Base-by-base conservation (phyloP, 2,329 filamentous ascomycete species). In the Colletotrichum acutatum region DNA sequence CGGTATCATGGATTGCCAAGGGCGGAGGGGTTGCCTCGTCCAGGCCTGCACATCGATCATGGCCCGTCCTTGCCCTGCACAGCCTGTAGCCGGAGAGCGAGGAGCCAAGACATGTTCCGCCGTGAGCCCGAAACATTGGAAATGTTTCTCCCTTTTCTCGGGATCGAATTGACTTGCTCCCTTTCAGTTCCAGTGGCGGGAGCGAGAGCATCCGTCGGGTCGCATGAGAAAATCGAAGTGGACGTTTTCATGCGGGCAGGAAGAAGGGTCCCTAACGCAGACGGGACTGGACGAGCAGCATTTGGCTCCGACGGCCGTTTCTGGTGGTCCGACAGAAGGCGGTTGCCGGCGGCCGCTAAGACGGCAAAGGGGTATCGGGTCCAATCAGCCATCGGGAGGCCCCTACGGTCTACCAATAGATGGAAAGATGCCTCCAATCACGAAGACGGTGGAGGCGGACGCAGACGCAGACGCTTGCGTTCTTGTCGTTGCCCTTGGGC, bases 271-370 rank as follows among this genome's bases (percentile, higher is more conserved):
- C 59, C 65, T 64, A 64, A 63, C 60, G 53, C 66, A 65, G 70
- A 69, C 42, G 59, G 42, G 59, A 70, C 57, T 49, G 42, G 42
- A n/a, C 19, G 34, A 68, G 68, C 49, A 59, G 30, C 62, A 42
- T 74, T 49, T 68, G 71, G 68, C 71, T 74, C 68, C 71, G 71
- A 66, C 62, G 57, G 57, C 71, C 68, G 68, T 72, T 74, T 74
- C 68, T 74, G 71, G 71, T 68, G 57, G 68, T 67, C 68, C 71
- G 71, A 62, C 52, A 71, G 42, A 71, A 37, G 68, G 71, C 71
- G 68, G 71, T 62, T 72, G 68, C 57, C 24, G 71, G 67, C 71
- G 49, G 61, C 67, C 61, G 49, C 57, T 68, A 61, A 66, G n/a
- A 66, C 46, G 66, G 71, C 60, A 42, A 62, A 73, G 57, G 68